Evolutionary conservation across 306 rosid species (phyloP).

Genomic region (Cucumis hystrix): DNA sequence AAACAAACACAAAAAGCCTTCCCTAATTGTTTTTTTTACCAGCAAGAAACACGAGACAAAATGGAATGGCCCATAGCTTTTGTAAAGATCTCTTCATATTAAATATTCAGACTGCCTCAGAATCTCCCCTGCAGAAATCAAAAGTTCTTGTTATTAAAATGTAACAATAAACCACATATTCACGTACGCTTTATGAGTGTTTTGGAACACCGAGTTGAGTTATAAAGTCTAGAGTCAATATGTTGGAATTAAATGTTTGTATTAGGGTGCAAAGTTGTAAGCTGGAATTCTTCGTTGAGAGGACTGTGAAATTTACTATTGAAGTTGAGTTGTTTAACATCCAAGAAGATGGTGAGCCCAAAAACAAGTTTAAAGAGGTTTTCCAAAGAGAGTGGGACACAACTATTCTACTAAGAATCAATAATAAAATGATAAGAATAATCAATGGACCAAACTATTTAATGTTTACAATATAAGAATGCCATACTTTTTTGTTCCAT

Average conservation of each 20-base stretch:
- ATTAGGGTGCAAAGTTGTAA: no score
- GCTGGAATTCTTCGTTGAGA: no score
- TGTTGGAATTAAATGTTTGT: no score
- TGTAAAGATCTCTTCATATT: not conserved
- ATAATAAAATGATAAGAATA: no score
- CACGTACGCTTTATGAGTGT: not conserved
- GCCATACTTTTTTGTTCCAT: slow-evolving; percentile 18
- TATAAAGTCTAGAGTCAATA: no score
- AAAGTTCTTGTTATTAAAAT: not conserved
- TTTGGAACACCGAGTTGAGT: no score
- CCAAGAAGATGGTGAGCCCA: no score
- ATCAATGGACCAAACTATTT: not conserved
- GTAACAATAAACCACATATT: not conserved
- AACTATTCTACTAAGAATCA: not conserved
- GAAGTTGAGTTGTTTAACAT: no score
- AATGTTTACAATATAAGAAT: not conserved
- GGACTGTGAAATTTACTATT: no score
- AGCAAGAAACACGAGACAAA: not conserved
- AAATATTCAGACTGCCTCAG: slow-evolving; percentile 8
- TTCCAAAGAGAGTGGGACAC: not conserved
- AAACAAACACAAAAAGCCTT: not conserved
- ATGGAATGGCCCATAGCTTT: not conserved
- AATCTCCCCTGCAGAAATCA: slow-evolving; percentile 46
- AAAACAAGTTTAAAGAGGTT: no score
- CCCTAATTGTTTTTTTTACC: not conserved